These are phyloP conservation scores for Pestalotiopsis sp. DNA, from an alignment of 2,329 filamentous ascomycete species.

Conservation along the genomic window DNA sequence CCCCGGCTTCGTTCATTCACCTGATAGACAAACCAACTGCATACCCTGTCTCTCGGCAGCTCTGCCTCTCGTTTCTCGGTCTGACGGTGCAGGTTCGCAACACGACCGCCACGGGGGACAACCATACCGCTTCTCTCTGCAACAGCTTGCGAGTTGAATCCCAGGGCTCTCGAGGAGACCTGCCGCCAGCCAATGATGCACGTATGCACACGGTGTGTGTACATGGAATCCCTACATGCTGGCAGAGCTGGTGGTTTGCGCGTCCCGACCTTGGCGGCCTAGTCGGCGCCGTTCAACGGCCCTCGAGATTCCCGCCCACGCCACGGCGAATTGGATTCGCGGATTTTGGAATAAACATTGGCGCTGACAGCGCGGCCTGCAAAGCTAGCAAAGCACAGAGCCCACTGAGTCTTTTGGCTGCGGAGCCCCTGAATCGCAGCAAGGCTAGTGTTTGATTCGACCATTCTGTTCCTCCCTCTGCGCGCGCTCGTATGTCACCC, in stretches of 20 bases:
- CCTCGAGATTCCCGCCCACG: not conserved
- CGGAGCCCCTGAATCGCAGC: not conserved
- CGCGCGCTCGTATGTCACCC: not conserved
- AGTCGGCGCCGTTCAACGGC: not conserved
- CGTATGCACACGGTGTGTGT: not conserved
- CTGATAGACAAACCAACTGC: not conserved
- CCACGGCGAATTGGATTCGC: constrained; percentile 2
- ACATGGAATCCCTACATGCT: not conserved
- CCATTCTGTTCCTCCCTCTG: not conserved
- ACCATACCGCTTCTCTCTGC: not conserved
- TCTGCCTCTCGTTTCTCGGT: not conserved
- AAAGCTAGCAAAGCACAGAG: not conserved
- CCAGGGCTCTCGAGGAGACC: not conserved
- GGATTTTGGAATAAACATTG: not conserved
- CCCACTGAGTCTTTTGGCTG: not conserved
- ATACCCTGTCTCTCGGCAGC: not conserved
- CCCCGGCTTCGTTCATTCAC: not conserved
- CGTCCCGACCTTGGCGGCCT: constrained; percentile 4
- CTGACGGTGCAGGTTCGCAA: not conserved
- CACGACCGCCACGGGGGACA: not conserved
- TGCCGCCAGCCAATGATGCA: not conserved
- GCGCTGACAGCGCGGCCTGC: not conserved
- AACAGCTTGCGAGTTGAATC: not conserved
- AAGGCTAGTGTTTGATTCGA: constrained; percentile 1
- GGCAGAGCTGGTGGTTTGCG: not conserved